Conservation (phyloP, 768 basidiomycete genomes). For the Hydnum rufescens region DNA sequence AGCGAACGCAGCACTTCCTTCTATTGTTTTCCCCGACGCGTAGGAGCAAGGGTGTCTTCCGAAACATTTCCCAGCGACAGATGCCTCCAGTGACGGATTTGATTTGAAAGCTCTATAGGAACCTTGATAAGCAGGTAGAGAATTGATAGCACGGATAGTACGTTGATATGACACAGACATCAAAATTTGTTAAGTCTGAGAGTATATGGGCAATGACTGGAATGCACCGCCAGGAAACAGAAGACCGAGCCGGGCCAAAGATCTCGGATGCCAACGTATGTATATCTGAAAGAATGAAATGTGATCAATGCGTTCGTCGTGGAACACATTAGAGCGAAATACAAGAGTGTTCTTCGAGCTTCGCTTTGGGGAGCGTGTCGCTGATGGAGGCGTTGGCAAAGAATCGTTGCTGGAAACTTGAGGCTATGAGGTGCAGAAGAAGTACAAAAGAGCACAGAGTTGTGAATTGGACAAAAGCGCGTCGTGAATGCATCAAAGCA, state of each 20-base stretch:
- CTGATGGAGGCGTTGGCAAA: constrained; percentile 19
- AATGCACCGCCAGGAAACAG: too few species aligned
- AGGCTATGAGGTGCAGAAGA: constrained; percentile 58
- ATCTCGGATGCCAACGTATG: too few species aligned
- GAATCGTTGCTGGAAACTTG: constrained; percentile 24
- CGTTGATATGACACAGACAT: constrained; percentile 46
- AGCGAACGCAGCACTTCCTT: constrained; percentile 81
- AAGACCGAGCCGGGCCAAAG: too few species aligned
- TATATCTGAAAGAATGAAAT: too few species aligned
- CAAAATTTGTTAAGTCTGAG: too few species aligned
- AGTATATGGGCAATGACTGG: too few species aligned
- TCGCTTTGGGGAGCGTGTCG: constrained; percentile 28
- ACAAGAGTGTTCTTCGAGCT: too few species aligned
- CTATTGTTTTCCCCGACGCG: constrained; percentile 69
- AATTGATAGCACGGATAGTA: constrained; percentile 87
- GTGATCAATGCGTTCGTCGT: too few species aligned
- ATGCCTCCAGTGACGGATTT: too few species aligned
- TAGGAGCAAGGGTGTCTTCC: constrained; percentile 74
- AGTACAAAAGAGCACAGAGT: constrained; percentile 66
- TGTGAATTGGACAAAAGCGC: constrained; percentile 56
- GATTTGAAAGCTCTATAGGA: too few species aligned
- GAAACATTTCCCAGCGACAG: constrained; percentile 71
- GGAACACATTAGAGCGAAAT: too few species aligned
- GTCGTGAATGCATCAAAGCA: constrained; percentile 46
- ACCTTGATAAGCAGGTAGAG: constrained; percentile 79